A percentile compares a stretch with the other conserved stretches of the same genome.
These are phyloP conservation scores for Cicer arietinum DNA, from an alignment of 306 rosid species.

Conservation along the genomic window DNA sequence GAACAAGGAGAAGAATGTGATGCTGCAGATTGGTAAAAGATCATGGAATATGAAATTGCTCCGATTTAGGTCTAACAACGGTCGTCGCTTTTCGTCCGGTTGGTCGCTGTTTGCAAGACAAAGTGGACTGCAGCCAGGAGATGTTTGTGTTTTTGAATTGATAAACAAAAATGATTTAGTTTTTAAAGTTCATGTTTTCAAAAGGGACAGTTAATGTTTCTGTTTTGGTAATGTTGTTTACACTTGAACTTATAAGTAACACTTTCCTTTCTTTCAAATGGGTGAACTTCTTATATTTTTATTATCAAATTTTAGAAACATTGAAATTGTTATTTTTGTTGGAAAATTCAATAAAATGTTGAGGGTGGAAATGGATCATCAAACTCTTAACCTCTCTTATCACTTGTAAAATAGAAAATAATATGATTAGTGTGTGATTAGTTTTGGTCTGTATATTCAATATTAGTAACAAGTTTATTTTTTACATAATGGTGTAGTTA, in stretches of 20 bases:
- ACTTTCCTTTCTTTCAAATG: background rate
- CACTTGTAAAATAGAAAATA: no score
- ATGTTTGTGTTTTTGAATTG: conserved; percentile 46
- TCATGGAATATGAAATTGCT: conserved; percentile 36
- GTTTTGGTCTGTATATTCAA: no score
- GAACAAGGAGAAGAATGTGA: conserved; percentile 2
- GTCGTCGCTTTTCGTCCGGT: background rate
- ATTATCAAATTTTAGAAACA: no score
- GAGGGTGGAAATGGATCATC: no score
- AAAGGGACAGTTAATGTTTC: background rate
- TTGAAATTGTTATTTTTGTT: no score
- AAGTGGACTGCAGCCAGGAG: conserved; percentile 20
- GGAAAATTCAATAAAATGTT: no score
- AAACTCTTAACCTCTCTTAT: no score
- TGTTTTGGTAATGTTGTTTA: background rate
- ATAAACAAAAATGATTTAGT: background rate
- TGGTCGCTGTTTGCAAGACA: conserved; percentile 29
- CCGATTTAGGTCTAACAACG: rapidly evolving
- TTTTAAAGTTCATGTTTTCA: conserved; percentile 38
- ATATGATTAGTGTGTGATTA: no score
- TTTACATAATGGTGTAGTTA: no score
- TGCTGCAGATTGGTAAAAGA: conserved; percentile 2
- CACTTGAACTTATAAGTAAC: background rate
- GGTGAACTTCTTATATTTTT: no score
- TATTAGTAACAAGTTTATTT: no score